phyloP scores from a whole-genome alignment of 805 yeast genomes.

The Candida sphagnicola region DNA sequence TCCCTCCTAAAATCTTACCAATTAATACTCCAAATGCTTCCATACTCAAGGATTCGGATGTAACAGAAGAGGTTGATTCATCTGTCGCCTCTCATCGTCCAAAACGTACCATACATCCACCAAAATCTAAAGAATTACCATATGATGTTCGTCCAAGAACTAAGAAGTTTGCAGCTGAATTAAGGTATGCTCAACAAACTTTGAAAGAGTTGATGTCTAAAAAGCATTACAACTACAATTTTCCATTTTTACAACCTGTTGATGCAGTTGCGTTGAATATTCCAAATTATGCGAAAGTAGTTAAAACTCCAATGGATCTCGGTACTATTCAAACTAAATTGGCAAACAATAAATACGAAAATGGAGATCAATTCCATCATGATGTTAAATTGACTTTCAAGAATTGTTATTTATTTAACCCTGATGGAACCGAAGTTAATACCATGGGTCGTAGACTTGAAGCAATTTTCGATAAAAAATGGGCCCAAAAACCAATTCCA shows the following conservation, averaged over 20 bases:
- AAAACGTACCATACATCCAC: constrained; percentile 94
- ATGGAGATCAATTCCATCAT: constrained; percentile 79
- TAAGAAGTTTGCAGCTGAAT: constrained; percentile 86
- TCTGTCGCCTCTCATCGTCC: constrained; percentile 80
- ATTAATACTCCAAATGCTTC: constrained; percentile 13
- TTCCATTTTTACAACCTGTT: constrained; percentile 90
- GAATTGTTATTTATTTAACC: constrained; percentile 90
- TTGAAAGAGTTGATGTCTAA: constrained; percentile 79
- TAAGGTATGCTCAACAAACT: constrained; percentile 78
- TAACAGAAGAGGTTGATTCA: constrained; percentile 54
- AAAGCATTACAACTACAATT: constrained; percentile 79
- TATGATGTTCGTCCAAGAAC: constrained; percentile 87
- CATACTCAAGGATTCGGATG: constrained; percentile 36
- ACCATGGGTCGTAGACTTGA: constrained; percentile 93
- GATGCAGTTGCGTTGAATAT: constrained; percentile 92
- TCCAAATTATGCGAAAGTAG: constrained; percentile 82
- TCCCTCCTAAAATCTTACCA: constrained; percentile 61
- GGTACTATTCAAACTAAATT: constrained; percentile 78
- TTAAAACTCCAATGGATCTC: constrained; percentile 93
- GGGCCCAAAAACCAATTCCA: constrained; percentile 64
- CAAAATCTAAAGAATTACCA: constrained; percentile 89
- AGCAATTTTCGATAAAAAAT: constrained; percentile 76
- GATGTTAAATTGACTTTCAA: constrained; percentile 81
- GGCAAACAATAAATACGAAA: constrained; percentile 82
- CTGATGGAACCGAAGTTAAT: constrained; percentile 95